A percentile compares a stretch with the other conserved stretches of the same genome.
These are phyloP conservation scores for Penicillium chermesinum DNA, from an alignment of 495 filamentous ascomycete genomes.

Conservation along the genomic window DNA sequence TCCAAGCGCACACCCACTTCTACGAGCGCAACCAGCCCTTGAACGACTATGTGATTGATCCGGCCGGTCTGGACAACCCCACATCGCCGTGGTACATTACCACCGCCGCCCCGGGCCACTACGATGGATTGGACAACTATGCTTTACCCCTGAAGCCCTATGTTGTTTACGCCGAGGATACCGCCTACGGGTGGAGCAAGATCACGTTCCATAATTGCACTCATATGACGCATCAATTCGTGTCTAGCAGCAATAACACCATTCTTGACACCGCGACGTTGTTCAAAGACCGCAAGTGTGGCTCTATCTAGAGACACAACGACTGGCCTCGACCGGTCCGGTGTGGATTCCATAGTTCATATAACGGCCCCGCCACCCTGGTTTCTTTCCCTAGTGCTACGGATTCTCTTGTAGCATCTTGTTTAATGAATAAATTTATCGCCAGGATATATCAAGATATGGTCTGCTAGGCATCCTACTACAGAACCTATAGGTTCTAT, in stretches of 20 bases:
- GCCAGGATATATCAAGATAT: too few relatives aligned
- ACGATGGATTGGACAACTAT: constrained; percentile 19
- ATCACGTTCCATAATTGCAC: constrained; percentile 11
- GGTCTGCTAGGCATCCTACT: too few relatives aligned
- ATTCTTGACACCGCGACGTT: constrained; percentile 8
- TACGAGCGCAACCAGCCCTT: constrained; percentile 33
- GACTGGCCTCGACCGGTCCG: too few relatives aligned
- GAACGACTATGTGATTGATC: constrained; percentile 24
- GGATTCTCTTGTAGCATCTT: too few relatives aligned
- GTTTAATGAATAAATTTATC: too few relatives aligned
- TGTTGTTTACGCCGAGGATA: not conserved
- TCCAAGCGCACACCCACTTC: constrained; percentile 49
- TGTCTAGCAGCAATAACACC: constrained; percentile 2
- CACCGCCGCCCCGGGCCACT: constrained; percentile 31
- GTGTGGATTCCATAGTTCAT: too few relatives aligned
- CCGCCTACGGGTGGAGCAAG: constrained; percentile 7
- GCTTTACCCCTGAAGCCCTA: not conserved
- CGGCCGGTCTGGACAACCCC: constrained; percentile 37
- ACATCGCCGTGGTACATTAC: constrained; percentile 43
- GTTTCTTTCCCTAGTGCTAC: too few relatives aligned
- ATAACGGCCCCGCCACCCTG: too few relatives aligned
- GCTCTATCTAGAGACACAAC: too few relatives aligned
- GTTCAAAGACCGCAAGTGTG: constrained; percentile 5
- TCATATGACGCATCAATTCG: constrained; percentile 6
- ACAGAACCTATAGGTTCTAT: too few relatives aligned